Evolutionary conservation across 83 land plant species (phyloP), one percentile per base, ranked within the genome.

Genomic region (Picea engelmannii): DNA sequence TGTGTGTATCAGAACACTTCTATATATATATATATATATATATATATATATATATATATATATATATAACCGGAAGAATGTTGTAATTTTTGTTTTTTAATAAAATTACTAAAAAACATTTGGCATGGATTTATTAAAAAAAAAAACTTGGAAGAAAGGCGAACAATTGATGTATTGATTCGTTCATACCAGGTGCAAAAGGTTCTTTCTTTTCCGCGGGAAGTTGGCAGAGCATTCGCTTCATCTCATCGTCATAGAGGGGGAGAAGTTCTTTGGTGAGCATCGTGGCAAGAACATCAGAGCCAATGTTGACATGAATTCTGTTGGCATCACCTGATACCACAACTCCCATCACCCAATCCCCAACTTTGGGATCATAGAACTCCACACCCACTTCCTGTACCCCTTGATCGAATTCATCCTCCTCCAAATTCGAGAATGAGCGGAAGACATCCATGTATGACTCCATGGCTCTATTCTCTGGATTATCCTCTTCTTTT

Each of bases 321-420:
- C 86, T 93, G 81, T 88, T 90, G 73, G 90, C 92, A 74, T 87
- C 90, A n/a, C 96, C 97, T 1, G 93, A 93, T 21, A 91, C 94
- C 24, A 95, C 97, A 7, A 93, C 92, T 10, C 97, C 97, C 35
- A 95, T 83, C 35, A 93, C 93, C 55, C 80, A 80, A 77, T 95
- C 97, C 27, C 94, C 96, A 11, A 95, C 83, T 52, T 90, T 90
- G 5, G 97, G 94, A n/a, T 91, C 91, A 66, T 88, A 95, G 74
- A 90, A 93, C 79, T 89, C 91, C 13, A 91, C 83, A n/a, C 15
- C 49, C 18, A 85, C 89, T 64, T 35, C 80, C 10, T 11, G 78
- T n/a, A 40, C 82, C 4, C 17, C 42, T 59, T 79, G 35, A 18
- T 25, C 66, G 21, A 12, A 42, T 31, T 59, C 79, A 20, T 23